A percentile compares a stretch with the other conserved stretches of the same genome.
phyloP scores from a whole-genome alignment of 2,329 filamentous ascomycete genomes.

The Colletotrichum sp. region DNA sequence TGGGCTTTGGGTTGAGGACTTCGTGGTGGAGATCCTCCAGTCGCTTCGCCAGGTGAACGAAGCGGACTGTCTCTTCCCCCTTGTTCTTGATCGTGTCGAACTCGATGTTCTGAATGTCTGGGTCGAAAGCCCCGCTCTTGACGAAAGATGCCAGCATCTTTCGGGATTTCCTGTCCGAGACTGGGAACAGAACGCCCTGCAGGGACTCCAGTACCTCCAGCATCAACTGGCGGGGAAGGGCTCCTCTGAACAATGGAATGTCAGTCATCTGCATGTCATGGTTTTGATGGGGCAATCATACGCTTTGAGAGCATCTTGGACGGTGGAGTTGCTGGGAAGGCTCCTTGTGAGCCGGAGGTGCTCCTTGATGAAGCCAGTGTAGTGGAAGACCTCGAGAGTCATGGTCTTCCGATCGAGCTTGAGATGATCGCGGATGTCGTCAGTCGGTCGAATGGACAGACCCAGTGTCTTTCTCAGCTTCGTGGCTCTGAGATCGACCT shows the following conservation, averaged over 20 bases:
- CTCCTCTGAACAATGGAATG: neutral
- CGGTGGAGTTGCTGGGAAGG: neutral
- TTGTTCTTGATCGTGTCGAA: neutral
- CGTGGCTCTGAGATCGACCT: neutral
- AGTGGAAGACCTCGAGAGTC: constrained; percentile 16
- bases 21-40: constrained; percentile 23
- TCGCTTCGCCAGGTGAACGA: constrained; percentile 16
- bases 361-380: constrained; percentile 17
- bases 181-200: constrained; percentile 20
- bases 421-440: constrained; percentile 20
- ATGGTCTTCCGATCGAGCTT: constrained; percentile 1
- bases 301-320: neutral
- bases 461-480: constrained; percentile 3
- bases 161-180: constrained; percentile 17
- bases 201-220: constrained; percentile 20
- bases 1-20: constrained; percentile 21
- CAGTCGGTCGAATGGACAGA: neutral
- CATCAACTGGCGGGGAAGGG: constrained; percentile 15
- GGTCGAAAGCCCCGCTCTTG: constrained; percentile 15
- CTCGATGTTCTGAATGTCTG: constrained; percentile 14
- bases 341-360: constrained; percentile 15
- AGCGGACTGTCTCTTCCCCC: constrained; percentile 11
- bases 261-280: neutral
- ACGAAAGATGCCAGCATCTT: constrained; percentile 2
- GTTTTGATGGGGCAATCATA: neutral